Base-by-base conservation (phyloP, 2,329 filamentous ascomycete species). In the Neoascochyta sp. region DNA sequence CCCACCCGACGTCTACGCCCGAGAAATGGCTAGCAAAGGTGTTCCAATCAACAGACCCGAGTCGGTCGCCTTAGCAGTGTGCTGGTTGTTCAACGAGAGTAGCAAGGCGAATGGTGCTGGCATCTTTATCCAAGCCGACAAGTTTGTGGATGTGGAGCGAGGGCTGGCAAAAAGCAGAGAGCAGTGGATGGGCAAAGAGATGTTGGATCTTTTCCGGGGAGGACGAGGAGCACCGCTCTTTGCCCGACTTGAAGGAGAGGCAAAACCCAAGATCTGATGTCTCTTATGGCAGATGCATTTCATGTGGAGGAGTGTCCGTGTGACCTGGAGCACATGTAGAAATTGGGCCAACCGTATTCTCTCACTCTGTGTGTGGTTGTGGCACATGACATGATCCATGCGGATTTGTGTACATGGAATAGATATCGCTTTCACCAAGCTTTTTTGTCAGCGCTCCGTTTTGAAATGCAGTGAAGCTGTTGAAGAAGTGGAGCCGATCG, bases 111-210 rank as follows among this genome's bases (percentile, higher is more conserved):
- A 70, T 43, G 70, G 70, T 1, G 62, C 61, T 22, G 69, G 69
- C 1, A 51, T 71, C 19, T 52, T 73, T 20, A 56, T 73, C 4
- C 69, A 73, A 39, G 65, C 52, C 1, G 65, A 66, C 21, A 52
- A 47, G 32, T 60, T 64, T 36, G 52, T 53, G 24, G 70, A 73
- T 51, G 32, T 72, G 13, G 70, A 73, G 40, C 50, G 54, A 13
- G 69, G 69, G 0, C 50, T 73, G 29, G 69, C 69, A 15, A 70
- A 60, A 49, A 57, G 52, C 12, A 62, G 69, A 35, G 60, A 60
- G 37, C 43, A 47, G 25, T 73, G 70, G 70, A 71, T 73, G 68
- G 61, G 68, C 1, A 66, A 62, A 40, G 69, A 73, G 47, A 71
- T 71, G 69, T 48, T 73, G 53, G 61, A 64, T 8, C 41, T 70